A percentile compares a stretch with the other conserved stretches of the same genome.
phyloP scores from a whole-genome alignment of 2,329 filamentous ascomycete species.

The Fusarium sp. region DNA sequence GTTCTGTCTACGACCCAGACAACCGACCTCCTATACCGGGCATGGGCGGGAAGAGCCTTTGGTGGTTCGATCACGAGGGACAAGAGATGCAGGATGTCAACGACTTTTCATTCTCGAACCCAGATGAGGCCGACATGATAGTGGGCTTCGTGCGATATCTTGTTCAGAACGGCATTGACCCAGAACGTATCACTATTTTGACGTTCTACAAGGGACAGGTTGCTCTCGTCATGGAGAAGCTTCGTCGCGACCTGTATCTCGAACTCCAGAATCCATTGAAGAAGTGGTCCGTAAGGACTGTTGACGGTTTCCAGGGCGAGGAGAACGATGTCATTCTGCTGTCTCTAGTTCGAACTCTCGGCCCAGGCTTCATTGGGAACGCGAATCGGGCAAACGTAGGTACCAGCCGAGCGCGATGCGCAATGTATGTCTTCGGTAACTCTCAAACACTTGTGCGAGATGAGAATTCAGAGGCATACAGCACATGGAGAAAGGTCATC shows the following conservation, averaged over 20 bases:
- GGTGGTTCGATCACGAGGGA: constrained; percentile 64
- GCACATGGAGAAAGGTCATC: constrained; percentile 54
- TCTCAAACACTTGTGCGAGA: constrained; percentile 59
- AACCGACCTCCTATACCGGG: constrained; percentile 55
- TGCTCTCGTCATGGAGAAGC: constrained; percentile 65
- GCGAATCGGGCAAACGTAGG: constrained; percentile 67
- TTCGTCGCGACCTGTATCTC: constrained; percentile 49
- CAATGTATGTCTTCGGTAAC: constrained; percentile 89
- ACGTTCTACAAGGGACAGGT: constrained; percentile 91
- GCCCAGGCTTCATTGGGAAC: constrained; percentile 78
- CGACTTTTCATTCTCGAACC: constrained; percentile 74
- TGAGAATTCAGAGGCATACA: constrained; percentile 48
- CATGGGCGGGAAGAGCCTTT: constrained; percentile 52
- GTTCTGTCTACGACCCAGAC: constrained; percentile 46
- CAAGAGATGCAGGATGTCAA: constrained; percentile 67
- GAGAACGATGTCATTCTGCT: constrained; percentile 87
- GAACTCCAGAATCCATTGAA: constrained; percentile 35
- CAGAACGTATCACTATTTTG: constrained; percentile 76
- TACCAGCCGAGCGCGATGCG: constrained; percentile 75
- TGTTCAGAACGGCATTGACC: constrained; percentile 68
- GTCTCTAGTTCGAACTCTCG: constrained; percentile 80
- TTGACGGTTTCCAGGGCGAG: constrained; percentile 91
- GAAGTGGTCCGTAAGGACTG: constrained; percentile 74
- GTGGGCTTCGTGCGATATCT: constrained; percentile 77
- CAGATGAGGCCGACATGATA: constrained; percentile 79